Percentiles rank a stretch among this genome's conserved stretches.
These are phyloP conservation scores for Peronosclerospora sorghi DNA, from an alignment of 352 stramenopile genomes.

Conservation along the genomic window DNA sequence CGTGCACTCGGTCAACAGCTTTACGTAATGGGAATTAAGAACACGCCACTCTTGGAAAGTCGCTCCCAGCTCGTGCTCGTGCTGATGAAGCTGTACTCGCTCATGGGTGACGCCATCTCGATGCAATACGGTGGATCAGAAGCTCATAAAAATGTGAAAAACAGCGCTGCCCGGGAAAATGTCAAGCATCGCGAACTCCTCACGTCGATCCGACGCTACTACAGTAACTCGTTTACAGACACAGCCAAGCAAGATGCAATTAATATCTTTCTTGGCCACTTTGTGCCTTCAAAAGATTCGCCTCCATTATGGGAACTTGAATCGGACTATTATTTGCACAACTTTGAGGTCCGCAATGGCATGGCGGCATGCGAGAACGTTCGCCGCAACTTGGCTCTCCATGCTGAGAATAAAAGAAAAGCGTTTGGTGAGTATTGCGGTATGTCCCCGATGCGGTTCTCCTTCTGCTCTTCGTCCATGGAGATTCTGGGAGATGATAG, in stretches of 20 bases:
- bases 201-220: slow-evolving; percentile 97
- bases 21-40: slow-evolving; percentile 94
- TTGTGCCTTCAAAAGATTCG: slow-evolving; percentile 54
- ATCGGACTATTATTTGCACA: slow-evolving; percentile 88
- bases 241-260: slow-evolving; percentile 98
- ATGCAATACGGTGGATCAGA: slow-evolving; percentile 99
- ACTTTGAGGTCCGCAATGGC: slow-evolving; percentile 77
- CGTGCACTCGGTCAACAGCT: slow-evolving; percentile 92
- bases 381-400: slow-evolving; percentile 44
- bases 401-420: slow-evolving; percentile 48
- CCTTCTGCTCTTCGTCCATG: slow-evolving; percentile 26
- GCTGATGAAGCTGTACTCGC: slow-evolving; percentile 97
- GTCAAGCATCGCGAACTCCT: slow-evolving; percentile 95
- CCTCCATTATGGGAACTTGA: slow-evolving; percentile 76
- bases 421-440: slow-evolving; percentile 26
- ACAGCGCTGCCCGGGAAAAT: slow-evolving; percentile 69
- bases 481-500: slow-evolving; percentile 21
- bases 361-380: slow-evolving; percentile 50
- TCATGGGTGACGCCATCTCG: slow-evolving; percentile 97
- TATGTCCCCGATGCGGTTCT: slow-evolving; percentile 16
- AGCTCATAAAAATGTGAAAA: slow-evolving; percentile 97
- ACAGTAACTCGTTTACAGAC: slow-evolving; percentile 99
- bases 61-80: slow-evolving; percentile 91
- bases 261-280: slow-evolving; percentile 98
- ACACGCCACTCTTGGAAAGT: slow-evolving; percentile 67